Evolutionary conservation across 768 basidiomycete genomes (phyloP).

Genomic region (Termitomyces sp.): DNA sequence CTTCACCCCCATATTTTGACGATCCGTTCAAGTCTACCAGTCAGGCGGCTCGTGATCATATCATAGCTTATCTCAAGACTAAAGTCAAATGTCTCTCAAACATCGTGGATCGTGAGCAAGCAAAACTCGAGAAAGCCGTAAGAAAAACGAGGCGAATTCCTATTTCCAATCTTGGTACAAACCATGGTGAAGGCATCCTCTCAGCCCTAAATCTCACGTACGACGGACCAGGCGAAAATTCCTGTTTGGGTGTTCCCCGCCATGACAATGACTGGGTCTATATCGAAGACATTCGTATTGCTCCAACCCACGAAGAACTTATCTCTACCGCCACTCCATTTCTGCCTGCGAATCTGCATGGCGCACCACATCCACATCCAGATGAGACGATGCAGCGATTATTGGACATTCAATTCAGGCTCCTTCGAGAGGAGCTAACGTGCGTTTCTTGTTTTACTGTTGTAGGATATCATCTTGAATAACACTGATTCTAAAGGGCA

Average conservation of each 20-base stretch:
- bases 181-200: constrained; percentile 26
- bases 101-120: constrained; percentile 49
- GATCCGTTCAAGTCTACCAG: constrained; percentile 31
- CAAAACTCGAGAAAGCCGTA: constrained; percentile 21
- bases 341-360: constrained; percentile 53
- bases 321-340: constrained; percentile 42
- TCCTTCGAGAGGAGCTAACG: constrained; percentile 70
- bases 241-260: constrained; percentile 44
- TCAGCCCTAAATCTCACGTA: constrained; percentile 35
- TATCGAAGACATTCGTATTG: constrained; percentile 55
- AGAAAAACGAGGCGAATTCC: constrained; percentile 8
- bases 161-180: not conserved
- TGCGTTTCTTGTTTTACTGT: constrained; percentile 21
- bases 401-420: constrained; percentile 70
- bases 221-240: constrained; percentile 45
- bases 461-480: not conserved
- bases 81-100: constrained; percentile 28
- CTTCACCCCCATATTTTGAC: constrained; percentile 35
- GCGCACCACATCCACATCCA: constrained; percentile 58
- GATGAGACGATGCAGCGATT: constrained; percentile 56
- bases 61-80: constrained; percentile 27
- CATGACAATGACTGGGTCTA: constrained; percentile 65
- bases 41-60: constrained; percentile 27
- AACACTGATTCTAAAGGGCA: constrained; percentile 28
- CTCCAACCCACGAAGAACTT: constrained; percentile 67